A percentile compares a stretch with the other conserved stretches of the same genome.
These are phyloP conservation scores for Anthracocystis walkeri DNA, from an alignment of 1,284 basidiomycete genomes.

Conservation along the genomic window DNA sequence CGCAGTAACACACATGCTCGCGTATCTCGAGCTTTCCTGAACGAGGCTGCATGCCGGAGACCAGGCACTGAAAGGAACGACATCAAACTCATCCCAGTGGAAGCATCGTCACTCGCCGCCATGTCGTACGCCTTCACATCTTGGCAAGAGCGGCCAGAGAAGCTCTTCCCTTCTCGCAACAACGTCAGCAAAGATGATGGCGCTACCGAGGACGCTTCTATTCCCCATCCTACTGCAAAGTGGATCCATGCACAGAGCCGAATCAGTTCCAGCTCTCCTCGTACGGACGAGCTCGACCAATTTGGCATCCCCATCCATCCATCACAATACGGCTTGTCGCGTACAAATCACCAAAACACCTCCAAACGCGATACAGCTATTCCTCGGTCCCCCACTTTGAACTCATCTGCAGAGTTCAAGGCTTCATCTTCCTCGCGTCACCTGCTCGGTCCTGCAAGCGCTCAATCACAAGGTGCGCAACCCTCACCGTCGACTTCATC, in stretches of 20 bases:
- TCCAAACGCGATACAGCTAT: slow-evolving; percentile 11
- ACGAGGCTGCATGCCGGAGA: background rate
- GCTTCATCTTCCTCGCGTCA: slow-evolving; percentile 24
- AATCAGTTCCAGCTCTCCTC: slow-evolving; percentile 14
- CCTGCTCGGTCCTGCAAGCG: background rate
- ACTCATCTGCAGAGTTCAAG: slow-evolving; percentile 20
- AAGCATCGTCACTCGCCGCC: background rate
- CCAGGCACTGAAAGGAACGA: background rate
- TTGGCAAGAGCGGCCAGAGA: slow-evolving; percentile 48
- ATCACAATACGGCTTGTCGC: slow-evolving; percentile 19
- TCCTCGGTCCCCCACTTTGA: slow-evolving; percentile 7
- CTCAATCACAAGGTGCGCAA: background rate
- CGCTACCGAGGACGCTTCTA: slow-evolving; percentile 5
- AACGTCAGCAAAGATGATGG: background rate
- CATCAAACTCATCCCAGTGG: background rate
- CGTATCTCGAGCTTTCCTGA: background rate
- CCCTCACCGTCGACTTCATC: slow-evolving; percentile 16
- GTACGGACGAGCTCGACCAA: slow-evolving; percentile 34
- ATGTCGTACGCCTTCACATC: slow-evolving; percentile 41
- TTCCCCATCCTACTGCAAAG: slow-evolving; percentile 15
- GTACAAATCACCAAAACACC: background rate
- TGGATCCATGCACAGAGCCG: slow-evolving; percentile 30
- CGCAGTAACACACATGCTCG: background rate
- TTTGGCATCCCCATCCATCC: slow-evolving; percentile 40
- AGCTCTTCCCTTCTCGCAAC: slow-evolving; percentile 17